Percentiles rank a stretch among this genome's conserved stretches.
These are phyloP conservation scores for Trichoderma polysporum DNA, from an alignment of 2,329 filamentous ascomycete species.

Conservation along the genomic window DNA sequence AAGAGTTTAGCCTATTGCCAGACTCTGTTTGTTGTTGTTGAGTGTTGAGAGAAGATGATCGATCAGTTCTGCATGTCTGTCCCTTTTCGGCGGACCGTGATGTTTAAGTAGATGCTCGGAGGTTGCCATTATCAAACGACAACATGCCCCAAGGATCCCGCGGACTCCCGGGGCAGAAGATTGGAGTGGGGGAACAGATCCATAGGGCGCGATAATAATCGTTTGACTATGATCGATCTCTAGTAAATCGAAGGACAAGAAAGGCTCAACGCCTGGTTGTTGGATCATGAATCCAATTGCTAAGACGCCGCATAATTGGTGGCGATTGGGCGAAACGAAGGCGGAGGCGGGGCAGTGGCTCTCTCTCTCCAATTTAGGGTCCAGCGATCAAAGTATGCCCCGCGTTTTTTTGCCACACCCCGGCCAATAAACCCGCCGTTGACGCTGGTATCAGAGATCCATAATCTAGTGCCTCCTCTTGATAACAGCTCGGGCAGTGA, in stretches of 20 bases:
- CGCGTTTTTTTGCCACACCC: not conserved
- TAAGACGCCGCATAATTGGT: not conserved
- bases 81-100: not conserved
- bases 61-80: not conserved
- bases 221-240: not conserved
- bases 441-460: not conserved
- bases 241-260: not conserved
- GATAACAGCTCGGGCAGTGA: not conserved
- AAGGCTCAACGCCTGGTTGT: not conserved
- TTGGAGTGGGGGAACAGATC: not conserved
- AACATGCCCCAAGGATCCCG: not conserved
- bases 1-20: not conserved
- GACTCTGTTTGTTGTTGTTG: not conserved
- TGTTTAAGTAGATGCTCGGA: constrained; percentile 12
- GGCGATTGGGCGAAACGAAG: not conserved
- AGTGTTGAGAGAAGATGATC: not conserved
- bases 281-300: not conserved
- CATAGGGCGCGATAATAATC: not conserved
- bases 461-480: too few species aligned
- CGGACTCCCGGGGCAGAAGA: not conserved
- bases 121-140: not conserved
- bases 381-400: not conserved
- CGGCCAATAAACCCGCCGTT: not conserved
- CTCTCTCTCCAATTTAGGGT: not conserved
- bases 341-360: constrained; percentile 3